These are phyloP conservation scores for Ophidiomyces ophidiicola DNA, from an alignment of 2,329 filamentous ascomycete genomes.

Conservation along the genomic window DNA sequence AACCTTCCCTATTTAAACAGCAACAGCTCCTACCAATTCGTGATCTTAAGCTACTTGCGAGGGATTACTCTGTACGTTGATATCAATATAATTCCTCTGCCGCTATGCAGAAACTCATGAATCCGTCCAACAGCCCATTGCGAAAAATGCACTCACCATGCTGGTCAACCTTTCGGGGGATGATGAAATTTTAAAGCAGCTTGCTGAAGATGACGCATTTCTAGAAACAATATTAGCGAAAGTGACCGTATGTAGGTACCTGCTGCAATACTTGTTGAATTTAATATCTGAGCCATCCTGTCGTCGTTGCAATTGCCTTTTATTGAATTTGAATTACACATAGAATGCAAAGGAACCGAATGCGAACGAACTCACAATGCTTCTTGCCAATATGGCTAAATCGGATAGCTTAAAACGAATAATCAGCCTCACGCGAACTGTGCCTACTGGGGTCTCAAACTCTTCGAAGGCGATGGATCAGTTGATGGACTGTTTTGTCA, in stretches of 20 bases:
- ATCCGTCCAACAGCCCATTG: slow-evolving; percentile 53
- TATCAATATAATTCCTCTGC: neutral
- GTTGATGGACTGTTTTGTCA: slow-evolving; percentile 90
- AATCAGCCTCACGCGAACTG: slow-evolving; percentile 52
- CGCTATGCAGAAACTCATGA: slow-evolving; percentile 3
- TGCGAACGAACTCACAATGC: slow-evolving; percentile 76
- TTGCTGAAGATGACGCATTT: slow-evolving; percentile 71
- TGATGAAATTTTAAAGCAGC: slow-evolving; percentile 55
- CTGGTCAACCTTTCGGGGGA: slow-evolving; percentile 80
- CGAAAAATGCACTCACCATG: slow-evolving; percentile 74
- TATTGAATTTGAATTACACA: neutral
- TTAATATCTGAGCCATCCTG: neutral
- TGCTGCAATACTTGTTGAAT: neutral
- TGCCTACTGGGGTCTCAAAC: slow-evolving; percentile 58
- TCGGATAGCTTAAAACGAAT: slow-evolving; percentile 59
- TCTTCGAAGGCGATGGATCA: slow-evolving; percentile 73
- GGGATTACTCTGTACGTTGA: slow-evolving; percentile 61
- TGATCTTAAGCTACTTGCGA: slow-evolving; percentile 74
- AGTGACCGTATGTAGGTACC: slow-evolving; percentile 57
- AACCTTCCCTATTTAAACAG: slow-evolving; percentile 73
- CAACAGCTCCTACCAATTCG: slow-evolving; percentile 66
- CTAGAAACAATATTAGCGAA: slow-evolving; percentile 59
- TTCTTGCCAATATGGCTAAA: slow-evolving; percentile 85
- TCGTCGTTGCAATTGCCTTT: too few species aligned
- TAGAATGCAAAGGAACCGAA: slow-evolving; percentile 54